Evolutionary conservation across 2,329 filamentous ascomycete species (phyloP).

Genomic region (Calycina herbarum): DNA sequence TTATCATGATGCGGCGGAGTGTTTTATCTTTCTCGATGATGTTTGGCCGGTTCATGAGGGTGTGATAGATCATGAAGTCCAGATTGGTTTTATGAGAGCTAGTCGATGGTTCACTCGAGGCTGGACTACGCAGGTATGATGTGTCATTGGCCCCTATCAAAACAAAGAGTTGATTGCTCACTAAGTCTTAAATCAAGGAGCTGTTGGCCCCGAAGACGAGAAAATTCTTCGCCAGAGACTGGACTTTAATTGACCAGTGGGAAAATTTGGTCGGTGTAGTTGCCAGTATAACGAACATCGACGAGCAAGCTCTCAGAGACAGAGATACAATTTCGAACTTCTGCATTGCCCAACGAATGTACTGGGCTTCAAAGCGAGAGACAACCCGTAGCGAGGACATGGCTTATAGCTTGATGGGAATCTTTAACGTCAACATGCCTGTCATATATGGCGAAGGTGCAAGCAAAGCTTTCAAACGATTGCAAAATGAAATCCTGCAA

Average conservation of each 20-base stretch:
- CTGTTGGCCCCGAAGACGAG: background rate
- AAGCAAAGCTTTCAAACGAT: background rate
- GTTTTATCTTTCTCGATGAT: background rate
- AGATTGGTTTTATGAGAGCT: background rate
- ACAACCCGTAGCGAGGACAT: background rate
- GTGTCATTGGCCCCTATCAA: background rate
- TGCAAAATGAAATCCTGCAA: background rate
- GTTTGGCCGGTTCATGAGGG: background rate
- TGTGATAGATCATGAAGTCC: background rate
- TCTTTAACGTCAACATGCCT: background rate
- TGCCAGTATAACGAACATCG: background rate
- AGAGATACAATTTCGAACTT: background rate
- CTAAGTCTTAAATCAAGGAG: background rate
- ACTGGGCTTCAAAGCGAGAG: background rate
- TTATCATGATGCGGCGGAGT: background rate
- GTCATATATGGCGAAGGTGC: background rate
- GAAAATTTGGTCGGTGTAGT: background rate
- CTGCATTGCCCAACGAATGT: background rate
- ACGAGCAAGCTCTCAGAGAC: background rate
- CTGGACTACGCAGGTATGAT: constrained; percentile 1
- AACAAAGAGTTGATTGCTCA: background rate
- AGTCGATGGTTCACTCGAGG: constrained; percentile 2
- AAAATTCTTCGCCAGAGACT: background rate
- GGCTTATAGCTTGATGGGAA: background rate
- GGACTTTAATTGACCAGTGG: background rate